Conservation (phyloP, 2,329 filamentous ascomycete species). For the Triangularia verruculosa region DNA sequence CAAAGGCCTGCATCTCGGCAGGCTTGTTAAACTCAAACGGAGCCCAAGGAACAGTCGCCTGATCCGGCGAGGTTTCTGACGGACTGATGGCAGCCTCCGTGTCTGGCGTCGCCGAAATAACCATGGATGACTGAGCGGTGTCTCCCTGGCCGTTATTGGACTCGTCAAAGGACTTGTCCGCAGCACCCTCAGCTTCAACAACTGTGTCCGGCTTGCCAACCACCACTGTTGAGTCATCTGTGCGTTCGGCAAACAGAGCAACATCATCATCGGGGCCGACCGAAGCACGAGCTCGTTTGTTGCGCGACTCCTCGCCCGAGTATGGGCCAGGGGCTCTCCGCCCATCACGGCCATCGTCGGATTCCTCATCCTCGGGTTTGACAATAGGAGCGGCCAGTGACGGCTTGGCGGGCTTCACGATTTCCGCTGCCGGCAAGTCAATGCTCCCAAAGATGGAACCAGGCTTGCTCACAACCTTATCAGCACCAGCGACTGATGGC, state of each 20-base stretch:
- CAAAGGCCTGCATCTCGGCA: conserved; percentile 48
- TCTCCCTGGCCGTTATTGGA: conserved; percentile 46
- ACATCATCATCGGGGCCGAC: conserved; percentile 69
- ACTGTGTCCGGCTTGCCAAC: conserved; percentile 25
- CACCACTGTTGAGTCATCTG: conserved; percentile 34
- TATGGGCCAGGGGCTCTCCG: conserved; percentile 57
- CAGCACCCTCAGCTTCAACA: conserved; percentile 33
- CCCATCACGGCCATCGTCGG: conserved; percentile 34
- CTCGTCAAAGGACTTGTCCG: conserved; percentile 36
- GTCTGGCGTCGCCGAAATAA: conserved; percentile 50
- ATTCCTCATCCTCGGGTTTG: conserved; percentile 53
- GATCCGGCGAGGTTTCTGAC: conserved; percentile 51
- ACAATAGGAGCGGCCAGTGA: conserved; percentile 84
- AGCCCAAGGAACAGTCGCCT: conserved; percentile 52
- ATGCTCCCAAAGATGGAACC: conserved; percentile 69
- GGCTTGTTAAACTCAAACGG: conserved; percentile 59
- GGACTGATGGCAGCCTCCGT: conserved; percentile 53
- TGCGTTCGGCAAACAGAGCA: conserved; percentile 67
- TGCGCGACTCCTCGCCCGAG: conserved; percentile 62
- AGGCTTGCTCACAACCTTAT: conserved; percentile 39
- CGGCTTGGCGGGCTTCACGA: conserved; percentile 63
- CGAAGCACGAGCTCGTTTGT: conserved; percentile 70
- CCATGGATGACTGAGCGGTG: conserved; percentile 51
- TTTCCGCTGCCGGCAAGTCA: conserved; percentile 58
- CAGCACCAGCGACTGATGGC: conserved; percentile 46